Conservation (phyloP, 2,329 filamentous ascomycete genomes). For the Cordyceps tenuipes region DNA sequence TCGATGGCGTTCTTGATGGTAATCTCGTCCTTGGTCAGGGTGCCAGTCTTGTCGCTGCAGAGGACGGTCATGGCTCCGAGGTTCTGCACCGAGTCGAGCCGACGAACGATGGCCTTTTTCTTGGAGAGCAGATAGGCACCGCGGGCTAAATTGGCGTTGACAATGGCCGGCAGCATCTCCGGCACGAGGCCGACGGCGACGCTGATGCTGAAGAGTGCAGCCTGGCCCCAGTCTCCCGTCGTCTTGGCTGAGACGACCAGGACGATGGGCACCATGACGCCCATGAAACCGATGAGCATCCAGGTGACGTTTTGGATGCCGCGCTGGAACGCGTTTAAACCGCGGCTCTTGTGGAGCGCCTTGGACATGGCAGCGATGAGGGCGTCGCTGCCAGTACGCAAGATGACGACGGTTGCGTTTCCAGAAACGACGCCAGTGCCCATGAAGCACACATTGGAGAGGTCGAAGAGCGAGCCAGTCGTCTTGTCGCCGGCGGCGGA, state of each 20-base stretch:
- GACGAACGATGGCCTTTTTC: constrained; percentile 28
- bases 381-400: constrained; percentile 19
- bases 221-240: constrained; percentile 20
- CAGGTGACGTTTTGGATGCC: constrained; percentile 23
- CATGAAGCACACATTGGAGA: constrained; percentile 21
- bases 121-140: constrained; percentile 21
- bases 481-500: constrained; percentile 15
- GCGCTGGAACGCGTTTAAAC: constrained; percentile 20
- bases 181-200: constrained; percentile 23
- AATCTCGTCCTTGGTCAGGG: constrained; percentile 23
- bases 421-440: constrained; percentile 23
- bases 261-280: constrained; percentile 23
- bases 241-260: constrained; percentile 19
- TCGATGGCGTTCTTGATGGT: constrained; percentile 19
- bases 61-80: constrained; percentile 23
- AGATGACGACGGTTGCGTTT: constrained; percentile 19
- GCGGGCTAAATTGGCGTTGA: constrained; percentile 22
- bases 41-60: constrained; percentile 25
- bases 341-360: constrained; percentile 18
- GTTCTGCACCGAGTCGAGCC: constrained; percentile 25
- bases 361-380: constrained; percentile 21
- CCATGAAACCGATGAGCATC: constrained; percentile 23
- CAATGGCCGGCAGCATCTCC: constrained; percentile 24
- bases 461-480: constrained; percentile 17
- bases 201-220: constrained; percentile 22